Evolutionary conservation across 2,329 filamentous ascomycete species (phyloP), one percentile per base, ranked within the genome.

Genomic region (Cucurbitaria berberidis): DNA sequence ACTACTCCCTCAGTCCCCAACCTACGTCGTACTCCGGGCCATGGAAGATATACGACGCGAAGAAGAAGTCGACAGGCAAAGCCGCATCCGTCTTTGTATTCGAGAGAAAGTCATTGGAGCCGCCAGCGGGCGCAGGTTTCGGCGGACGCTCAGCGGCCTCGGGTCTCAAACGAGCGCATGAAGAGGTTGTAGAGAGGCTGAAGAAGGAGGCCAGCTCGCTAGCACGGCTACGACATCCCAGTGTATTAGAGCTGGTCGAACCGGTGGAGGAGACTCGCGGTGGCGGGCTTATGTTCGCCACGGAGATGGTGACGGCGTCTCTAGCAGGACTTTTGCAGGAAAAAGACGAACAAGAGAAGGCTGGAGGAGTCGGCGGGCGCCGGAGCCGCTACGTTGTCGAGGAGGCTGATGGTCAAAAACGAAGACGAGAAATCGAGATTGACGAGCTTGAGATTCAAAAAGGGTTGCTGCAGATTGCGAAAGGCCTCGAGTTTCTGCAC

Each of bases 381-480:
- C 81, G 86, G 3, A 92, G 90, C 73, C 87, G 91, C 63, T 95
- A 88, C 76, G 88, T 95, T 48, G 87, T 90, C 1, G 91, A 95
- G 68, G 89, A 92, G 62, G 81, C 87, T 0, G 88, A 93, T 62
- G 90, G 90, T 30, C 86, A 85, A 44, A 84, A 87, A 49, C 71
- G 75, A 64, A 82, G 91, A 66, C 84, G 90, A 64, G 93, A 98
- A 69, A 76, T 97, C 13, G 93, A 98, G 73, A 91, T 99, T 57
- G 95, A 99, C 71, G 95, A 98, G 77, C 80, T 99, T 53, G 95
- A 99, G 76, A 96, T 98, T 66, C 95, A 99, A 74, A 99, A 99
- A 76, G 95, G 95, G 0, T 76, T 99, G 58, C 78, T 98, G 55
- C 95, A 99, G 74, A 84, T 99, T 59, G 93, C 89, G 69, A 97